Base-by-base conservation (phyloP, 495 filamentous ascomycete genomes). In the Penicillium antarcticum region DNA sequence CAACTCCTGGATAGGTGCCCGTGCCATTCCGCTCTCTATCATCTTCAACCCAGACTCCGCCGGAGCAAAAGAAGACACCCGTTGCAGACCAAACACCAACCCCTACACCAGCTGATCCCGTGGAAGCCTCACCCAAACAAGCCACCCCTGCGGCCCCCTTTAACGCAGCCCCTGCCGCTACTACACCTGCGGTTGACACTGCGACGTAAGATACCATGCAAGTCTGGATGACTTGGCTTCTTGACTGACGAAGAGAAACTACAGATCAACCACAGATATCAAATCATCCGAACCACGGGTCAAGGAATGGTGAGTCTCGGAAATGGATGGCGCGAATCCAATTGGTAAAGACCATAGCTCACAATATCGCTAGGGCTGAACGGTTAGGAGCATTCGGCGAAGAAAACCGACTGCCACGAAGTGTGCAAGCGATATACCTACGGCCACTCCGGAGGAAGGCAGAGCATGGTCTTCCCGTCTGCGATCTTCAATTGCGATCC, bases 401-500 rank as follows among this genome's bases (percentile, higher is more conserved):
- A 16, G 61, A 75, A 3, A 66, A 78, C 50, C 84, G 87, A 60
- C 70, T 87, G 29, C 88, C 89, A 42, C 76, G 86, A 57, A 82
- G 81, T 42, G 84, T 96, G 44, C 89, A 96, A 78, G 87, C 91
- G 11, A 67, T 95, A 31, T 95, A 95, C 67, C 78, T 96, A 39
- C 79, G 86, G 48, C 94, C 94, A 5, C 83, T 97, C 26, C 88
- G 88, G 50, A 87, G 89, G 53, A 70, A 72, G 50, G 75, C 88
- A 34, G 62, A 84, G 56, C 82, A 89, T 58, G 89, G 89, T 31
- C 76, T 95, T 17, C 91, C 91, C 16, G 80, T 86, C 37, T 96
- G 91, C 72, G 85, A 96, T 62, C 84, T 98, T 45, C 94, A 97
- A 66, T 74, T 98, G 44, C 88, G 94, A 55, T 95, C 94, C 17